These are phyloP conservation scores for Tricholoma sp. DNA, from an alignment of 768 basidiomycete genomes.

Conservation along the genomic window DNA sequence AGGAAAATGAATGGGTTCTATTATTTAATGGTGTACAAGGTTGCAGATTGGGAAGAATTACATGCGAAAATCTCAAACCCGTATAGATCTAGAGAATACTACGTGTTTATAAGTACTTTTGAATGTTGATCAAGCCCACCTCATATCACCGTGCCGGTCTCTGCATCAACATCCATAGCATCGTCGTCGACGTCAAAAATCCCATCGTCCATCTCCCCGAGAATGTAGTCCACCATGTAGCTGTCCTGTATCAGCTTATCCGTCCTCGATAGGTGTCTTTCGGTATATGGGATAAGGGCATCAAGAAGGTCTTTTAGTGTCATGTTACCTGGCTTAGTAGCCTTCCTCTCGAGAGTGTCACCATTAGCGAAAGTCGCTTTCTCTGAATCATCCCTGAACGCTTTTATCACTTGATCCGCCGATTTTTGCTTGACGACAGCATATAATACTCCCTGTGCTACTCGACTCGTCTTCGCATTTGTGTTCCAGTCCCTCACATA, in stretches of 20 bases:
- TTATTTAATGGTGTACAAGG: slow-evolving; percentile 72
- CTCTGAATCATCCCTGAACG: slow-evolving; percentile 47
- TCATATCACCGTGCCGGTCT: background rate
- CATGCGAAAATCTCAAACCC: slow-evolving; percentile 1
- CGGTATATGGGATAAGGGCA: slow-evolving; percentile 88
- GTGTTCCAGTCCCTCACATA: slow-evolving; percentile 94
- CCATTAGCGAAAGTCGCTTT: slow-evolving; percentile 25
- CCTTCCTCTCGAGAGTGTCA: slow-evolving; percentile 10
- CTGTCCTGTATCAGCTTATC: slow-evolving; percentile 91
- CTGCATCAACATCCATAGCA: slow-evolving; percentile 39
- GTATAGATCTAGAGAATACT: background rate
- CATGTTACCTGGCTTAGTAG: slow-evolving; percentile 16
- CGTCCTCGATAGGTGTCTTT: slow-evolving; percentile 82
- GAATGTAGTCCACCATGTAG: slow-evolving; percentile 87
- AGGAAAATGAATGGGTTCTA: slow-evolving; percentile 58
- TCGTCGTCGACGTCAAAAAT: slow-evolving; percentile 49
- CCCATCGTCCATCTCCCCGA: slow-evolving; percentile 84
- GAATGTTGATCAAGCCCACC: background rate
- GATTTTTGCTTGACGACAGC: slow-evolving; percentile 75
- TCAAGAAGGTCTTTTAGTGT: slow-evolving; percentile 75
- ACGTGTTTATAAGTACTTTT: background rate
- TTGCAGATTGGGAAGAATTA: slow-evolving; percentile 53
- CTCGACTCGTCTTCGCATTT: slow-evolving; percentile 77
- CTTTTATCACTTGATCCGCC: slow-evolving; percentile 66
- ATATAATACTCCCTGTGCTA: slow-evolving; percentile 83